Percentiles rank a stretch among this genome's conserved stretches.
These are phyloP conservation scores for Aurantiochytrium sp. DNA, from an alignment of 108 stramenopile genomes.

Conservation along the genomic window DNA sequence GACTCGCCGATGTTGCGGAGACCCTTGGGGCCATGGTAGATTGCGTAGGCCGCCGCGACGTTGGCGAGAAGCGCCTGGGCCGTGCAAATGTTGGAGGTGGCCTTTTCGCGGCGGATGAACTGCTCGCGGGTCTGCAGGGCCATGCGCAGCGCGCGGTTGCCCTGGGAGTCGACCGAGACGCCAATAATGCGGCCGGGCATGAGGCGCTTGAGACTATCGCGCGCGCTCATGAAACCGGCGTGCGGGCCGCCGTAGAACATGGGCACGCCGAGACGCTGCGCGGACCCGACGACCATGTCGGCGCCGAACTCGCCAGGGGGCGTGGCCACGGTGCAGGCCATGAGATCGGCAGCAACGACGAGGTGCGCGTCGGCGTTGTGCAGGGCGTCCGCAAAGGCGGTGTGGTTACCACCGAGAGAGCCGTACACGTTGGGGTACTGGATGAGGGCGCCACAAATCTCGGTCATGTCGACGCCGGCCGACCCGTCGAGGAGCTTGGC, in stretches of 20 bases:
- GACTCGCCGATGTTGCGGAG: constrained; percentile 73
- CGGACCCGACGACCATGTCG: constrained; percentile 95
- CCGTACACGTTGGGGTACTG: constrained; percentile 99
- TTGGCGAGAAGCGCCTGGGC: constrained; percentile 98
- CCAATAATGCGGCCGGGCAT: constrained; percentile 99
- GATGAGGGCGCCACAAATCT: constrained; percentile 88
- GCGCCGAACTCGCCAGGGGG: constrained; percentile 88
- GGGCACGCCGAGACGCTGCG: constrained; percentile 97
- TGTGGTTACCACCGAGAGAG: constrained; percentile 42
- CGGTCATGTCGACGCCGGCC: constrained; percentile 41
- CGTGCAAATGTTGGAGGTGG: constrained; percentile 98
- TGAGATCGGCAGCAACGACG: constrained; percentile 86
- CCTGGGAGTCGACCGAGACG: constrained; percentile 71
- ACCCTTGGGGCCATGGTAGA: constrained; percentile 98
- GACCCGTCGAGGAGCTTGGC: constrained; percentile 50
- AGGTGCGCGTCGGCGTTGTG: constrained; percentile 78
- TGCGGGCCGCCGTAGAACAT: constrained; percentile 99
- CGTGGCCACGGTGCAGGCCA: constrained; percentile 82
- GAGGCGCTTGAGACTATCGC: constrained; percentile 80
- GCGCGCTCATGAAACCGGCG: constrained; percentile 92
- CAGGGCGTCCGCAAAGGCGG: constrained; percentile 34
- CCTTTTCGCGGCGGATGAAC: constrained; percentile 97
- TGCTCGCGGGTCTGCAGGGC: constrained; percentile 99
- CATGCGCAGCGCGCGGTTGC: constrained; percentile 94
- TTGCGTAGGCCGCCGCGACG: constrained; percentile 97